Percentiles rank a stretch among this genome's conserved stretches.
Conservation (phyloP, 805 yeast genomes). For the Lachancea fermentati region DNA sequence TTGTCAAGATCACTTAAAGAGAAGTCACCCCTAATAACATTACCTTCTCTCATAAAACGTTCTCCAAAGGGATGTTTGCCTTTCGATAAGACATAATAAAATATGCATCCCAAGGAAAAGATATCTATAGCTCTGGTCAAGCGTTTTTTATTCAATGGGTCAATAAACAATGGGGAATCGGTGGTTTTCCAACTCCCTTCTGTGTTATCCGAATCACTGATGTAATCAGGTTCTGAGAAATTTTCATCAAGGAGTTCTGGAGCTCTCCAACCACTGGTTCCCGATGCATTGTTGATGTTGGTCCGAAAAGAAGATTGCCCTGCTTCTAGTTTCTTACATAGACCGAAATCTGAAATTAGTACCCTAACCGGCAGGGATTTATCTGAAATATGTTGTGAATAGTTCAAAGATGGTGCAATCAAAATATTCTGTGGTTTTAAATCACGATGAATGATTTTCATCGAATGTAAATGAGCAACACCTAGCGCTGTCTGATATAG, state of each 20-base stretch:
- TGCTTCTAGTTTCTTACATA: constrained; percentile 84
- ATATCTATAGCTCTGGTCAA: constrained; percentile 88
- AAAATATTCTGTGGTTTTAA: constrained; percentile 90
- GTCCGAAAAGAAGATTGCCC: constrained; percentile 94
- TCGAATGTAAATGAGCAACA: constrained; percentile 74
- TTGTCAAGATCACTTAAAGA: constrained; percentile 39
- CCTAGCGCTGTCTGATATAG: constrained; percentile 79
- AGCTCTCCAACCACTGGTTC: constrained; percentile 98
- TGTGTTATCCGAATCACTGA: constrained; percentile 21
- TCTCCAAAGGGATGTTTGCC: constrained; percentile 97
- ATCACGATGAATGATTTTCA: constrained; percentile 92
- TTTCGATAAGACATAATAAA: constrained; percentile 73
- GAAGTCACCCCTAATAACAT: constrained; percentile 66
- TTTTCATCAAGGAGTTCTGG: constrained; percentile 62
- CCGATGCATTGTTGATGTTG: constrained; percentile 82
- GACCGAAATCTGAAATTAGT: constrained; percentile 90
- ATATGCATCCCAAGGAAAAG: constrained; percentile 92
- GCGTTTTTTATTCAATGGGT: constrained; percentile 45
- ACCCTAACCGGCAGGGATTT: constrained; percentile 39
- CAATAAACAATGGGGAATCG: constrained; percentile 35
- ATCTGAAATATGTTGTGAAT: constrained; percentile 17
- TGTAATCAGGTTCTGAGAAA: constrained; percentile 8
- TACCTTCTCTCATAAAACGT: constrained; percentile 78
- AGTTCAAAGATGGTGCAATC: constrained; percentile 63
- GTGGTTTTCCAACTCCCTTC: constrained; percentile 10